These are phyloP conservation scores for Globisporangium nunn DNA, from an alignment of 352 stramenopile genomes.

Conservation along the genomic window DNA sequence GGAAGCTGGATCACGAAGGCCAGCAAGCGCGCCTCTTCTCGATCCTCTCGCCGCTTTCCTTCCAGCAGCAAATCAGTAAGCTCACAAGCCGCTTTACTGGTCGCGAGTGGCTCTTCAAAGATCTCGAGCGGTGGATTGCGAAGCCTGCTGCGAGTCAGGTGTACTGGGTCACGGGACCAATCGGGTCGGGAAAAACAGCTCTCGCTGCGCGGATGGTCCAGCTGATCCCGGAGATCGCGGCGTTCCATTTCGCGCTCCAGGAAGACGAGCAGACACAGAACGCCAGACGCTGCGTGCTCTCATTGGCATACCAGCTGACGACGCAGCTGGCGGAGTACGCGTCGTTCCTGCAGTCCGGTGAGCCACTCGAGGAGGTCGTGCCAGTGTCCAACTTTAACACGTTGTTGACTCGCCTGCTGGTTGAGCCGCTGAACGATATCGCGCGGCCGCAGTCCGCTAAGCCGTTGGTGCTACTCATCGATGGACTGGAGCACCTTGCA, in stretches of 20 bases:
- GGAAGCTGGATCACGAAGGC: slow-evolving; percentile 65
- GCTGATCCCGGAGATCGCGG: slow-evolving; percentile 54
- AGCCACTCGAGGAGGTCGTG: slow-evolving; percentile 68
- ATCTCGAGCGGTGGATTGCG: slow-evolving; percentile 44
- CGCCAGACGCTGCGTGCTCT: slow-evolving; percentile 54
- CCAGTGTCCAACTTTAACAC: slow-evolving; percentile 57
- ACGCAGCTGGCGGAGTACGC: slow-evolving; percentile 68
- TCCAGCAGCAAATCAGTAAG: slow-evolving; percentile 71
- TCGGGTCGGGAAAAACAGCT: slow-evolving; percentile 61
- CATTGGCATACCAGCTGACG: slow-evolving; percentile 64
- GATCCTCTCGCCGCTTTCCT: slow-evolving; percentile 56
- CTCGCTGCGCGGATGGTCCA: slow-evolving; percentile 62
- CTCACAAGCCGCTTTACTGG: slow-evolving; percentile 53
- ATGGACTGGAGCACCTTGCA: slow-evolving; percentile 46
- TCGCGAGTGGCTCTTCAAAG: slow-evolving; percentile 52
- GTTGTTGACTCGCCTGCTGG: slow-evolving; percentile 41
- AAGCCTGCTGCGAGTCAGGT: slow-evolving; percentile 24
- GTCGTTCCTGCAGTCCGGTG: slow-evolving; percentile 53
- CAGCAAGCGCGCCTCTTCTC: slow-evolving; percentile 66
- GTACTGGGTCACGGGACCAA: slow-evolving; percentile 70
- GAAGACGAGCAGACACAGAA: slow-evolving; percentile 77
- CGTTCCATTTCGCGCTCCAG: slow-evolving; percentile 65
- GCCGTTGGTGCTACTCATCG: slow-evolving; percentile 52
- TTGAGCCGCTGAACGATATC: slow-evolving; percentile 64
- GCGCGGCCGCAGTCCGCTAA: slow-evolving; percentile 38